Conservation (phyloP, 148 eudicot species). For the Pouteria glomerata region DNA sequence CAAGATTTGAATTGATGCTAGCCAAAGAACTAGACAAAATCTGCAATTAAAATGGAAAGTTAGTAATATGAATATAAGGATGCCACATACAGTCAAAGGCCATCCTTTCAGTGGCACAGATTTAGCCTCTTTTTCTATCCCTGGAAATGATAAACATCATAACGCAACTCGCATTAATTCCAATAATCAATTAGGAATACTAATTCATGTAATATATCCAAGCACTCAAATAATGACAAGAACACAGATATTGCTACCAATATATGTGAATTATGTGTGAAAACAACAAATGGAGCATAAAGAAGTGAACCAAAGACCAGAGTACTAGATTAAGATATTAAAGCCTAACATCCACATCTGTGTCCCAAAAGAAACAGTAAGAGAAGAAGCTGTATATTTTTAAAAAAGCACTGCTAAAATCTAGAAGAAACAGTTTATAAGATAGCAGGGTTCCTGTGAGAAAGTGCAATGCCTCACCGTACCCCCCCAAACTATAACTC, state of each 20-base stretch:
- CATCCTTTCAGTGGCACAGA: neutral
- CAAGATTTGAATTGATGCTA: neutral
- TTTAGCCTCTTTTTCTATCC: neutral
- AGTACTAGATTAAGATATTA: no score
- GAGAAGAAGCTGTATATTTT: no score
- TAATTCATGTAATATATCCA: neutral
- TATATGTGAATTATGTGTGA: no score
- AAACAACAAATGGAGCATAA: no score
- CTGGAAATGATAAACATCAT: conserved; percentile 1
- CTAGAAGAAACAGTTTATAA: no score
- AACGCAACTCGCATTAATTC: neutral
- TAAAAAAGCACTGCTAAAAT: no score
- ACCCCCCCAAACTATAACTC: no score
- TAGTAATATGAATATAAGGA: neutral
- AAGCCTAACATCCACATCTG: no score
- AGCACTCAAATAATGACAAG: neutral
- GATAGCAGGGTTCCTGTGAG: no score
- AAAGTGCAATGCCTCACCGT: no score
- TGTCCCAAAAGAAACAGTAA: no score
- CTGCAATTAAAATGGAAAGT: neutral
- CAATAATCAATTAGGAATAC: neutral
- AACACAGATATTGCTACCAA: neutral
- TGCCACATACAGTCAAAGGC: neutral
- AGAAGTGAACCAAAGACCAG: no score
- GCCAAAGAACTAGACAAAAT: neutral